Evolutionary conservation across 169 alveolate species (phyloP).

Genomic region (Eimeria brunetti): DNA sequence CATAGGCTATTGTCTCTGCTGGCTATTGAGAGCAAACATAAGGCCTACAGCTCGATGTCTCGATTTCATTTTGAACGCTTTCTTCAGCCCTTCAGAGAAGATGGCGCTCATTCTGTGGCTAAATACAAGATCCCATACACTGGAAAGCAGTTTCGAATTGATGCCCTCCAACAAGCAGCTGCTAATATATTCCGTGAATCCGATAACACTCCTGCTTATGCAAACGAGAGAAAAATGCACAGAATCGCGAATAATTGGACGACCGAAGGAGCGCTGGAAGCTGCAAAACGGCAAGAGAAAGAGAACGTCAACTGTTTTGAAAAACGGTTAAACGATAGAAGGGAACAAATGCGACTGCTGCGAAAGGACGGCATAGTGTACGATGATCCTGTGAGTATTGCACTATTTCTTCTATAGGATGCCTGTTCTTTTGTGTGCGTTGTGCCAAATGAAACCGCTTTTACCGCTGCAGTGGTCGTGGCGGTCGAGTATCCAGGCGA

Average conservation of each 20-base stretch:
- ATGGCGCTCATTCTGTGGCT: background rate
- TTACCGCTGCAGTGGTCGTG: background rate
- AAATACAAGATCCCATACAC: background rate
- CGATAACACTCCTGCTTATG: background rate
- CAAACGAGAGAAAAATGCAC: background rate
- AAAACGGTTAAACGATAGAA: background rate
- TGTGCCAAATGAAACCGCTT: background rate
- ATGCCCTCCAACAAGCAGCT: background rate
- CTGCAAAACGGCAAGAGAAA: background rate
- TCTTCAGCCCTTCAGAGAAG: background rate
- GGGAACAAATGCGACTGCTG: background rate
- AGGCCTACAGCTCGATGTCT: background rate
- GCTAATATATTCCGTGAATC: background rate
- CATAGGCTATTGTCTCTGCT: background rate
- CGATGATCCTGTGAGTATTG: background rate
- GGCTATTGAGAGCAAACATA: background rate
- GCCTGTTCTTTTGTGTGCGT: background rate
- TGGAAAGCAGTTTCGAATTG: background rate
- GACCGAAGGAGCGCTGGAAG: background rate
- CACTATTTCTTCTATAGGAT: background rate
- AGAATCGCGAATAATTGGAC: background rate
- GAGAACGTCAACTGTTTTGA: background rate
- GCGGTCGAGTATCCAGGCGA: background rate
- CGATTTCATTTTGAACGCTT: background rate
- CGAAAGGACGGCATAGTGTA: background rate